Percentiles rank a stretch among this genome's conserved stretches.
phyloP scores from a whole-genome alignment of 495 filamentous ascomycete species.

The Neohortaea acidophila region DNA sequence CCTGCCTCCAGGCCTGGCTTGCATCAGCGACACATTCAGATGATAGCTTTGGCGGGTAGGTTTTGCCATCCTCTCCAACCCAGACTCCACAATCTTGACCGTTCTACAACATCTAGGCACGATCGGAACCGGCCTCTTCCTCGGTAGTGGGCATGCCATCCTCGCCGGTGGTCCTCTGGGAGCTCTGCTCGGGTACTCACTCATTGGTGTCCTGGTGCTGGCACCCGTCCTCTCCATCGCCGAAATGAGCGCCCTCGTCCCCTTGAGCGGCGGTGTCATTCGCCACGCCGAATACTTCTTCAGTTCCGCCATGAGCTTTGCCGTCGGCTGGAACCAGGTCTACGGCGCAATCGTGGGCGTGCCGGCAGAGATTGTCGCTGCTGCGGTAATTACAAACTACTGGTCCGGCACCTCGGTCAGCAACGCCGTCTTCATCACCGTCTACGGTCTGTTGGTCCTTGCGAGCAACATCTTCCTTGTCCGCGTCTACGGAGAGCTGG shows the following conservation, averaged over 20 bases:
- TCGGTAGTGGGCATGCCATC: constrained; percentile 34
- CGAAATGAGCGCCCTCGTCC: constrained; percentile 46
- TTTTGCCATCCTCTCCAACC: no score
- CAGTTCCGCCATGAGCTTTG: constrained; percentile 46
- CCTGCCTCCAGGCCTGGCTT: no score
- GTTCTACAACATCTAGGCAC: no score
- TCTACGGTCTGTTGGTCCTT: constrained; percentile 31
- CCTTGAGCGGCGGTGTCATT: constrained; percentile 38
- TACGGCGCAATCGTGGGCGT: constrained; percentile 5
- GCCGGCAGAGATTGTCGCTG: constrained; percentile 17
- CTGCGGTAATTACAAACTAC: constrained; percentile 36
- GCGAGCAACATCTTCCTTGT: constrained; percentile 30
- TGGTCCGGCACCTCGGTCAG: constrained; percentile 27
- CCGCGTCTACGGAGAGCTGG: constrained; percentile 32
- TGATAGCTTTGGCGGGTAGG: no score
- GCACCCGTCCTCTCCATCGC: constrained; percentile 45
- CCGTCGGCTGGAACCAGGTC: constrained; percentile 36
- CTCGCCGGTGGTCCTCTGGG: constrained; percentile 39
- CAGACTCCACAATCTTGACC: no score
- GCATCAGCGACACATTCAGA: no score
- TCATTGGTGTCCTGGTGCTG: constrained; percentile 46
- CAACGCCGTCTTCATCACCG: constrained; percentile 31
- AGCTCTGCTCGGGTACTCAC: constrained; percentile 49
- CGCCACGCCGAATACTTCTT: constrained; percentile 41
- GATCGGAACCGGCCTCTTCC: constrained; percentile 20